A percentile compares a stretch with the other conserved stretches of the same genome.
Evolutionary conservation across 1,284 basidiomycete genomes (phyloP).

Genomic region (Heimioporus retisporus): DNA sequence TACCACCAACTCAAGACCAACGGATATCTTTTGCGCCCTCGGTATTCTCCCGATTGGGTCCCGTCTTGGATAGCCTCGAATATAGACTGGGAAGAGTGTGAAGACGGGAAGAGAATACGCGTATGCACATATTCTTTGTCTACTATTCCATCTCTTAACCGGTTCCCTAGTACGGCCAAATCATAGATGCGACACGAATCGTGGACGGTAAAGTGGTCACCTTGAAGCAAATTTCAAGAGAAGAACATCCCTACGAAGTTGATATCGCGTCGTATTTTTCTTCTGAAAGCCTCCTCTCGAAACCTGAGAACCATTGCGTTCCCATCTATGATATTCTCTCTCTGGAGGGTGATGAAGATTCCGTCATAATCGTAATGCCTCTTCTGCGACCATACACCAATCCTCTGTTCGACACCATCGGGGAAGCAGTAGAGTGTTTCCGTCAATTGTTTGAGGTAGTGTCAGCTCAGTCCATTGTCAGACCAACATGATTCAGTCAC

Average conservation of each 20-base stretch:
- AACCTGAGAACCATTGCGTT: conserved; percentile 26
- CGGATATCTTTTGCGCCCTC: conserved; percentile 37
- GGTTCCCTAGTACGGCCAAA: background rate
- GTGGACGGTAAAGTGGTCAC: conserved; percentile 19
- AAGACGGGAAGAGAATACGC: conserved; percentile 8
- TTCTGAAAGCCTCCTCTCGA: background rate
- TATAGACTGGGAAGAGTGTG: background rate
- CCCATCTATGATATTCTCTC: conserved; percentile 24
- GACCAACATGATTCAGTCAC: no score
- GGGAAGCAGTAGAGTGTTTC: conserved; percentile 26
- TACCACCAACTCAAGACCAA: conserved; percentile 17
- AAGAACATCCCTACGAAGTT: conserved; percentile 19
- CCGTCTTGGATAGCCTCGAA: conserved; percentile 34
- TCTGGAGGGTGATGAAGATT: background rate
- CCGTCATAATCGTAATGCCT: conserved; percentile 27
- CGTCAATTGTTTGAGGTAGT: conserved; percentile 28
- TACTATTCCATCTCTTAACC: no score
- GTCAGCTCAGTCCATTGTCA: background rate
- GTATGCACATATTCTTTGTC: conserved; percentile 3
- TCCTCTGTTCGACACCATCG: conserved; percentile 27
- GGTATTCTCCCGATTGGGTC: conserved; percentile 38
- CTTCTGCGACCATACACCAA: conserved; percentile 14
- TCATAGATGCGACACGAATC: conserved; percentile 24
- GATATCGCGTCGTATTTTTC: conserved; percentile 24
- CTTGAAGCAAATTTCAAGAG: conserved; percentile 20